A percentile compares a stretch with the other conserved stretches of the same genome.
phyloP scores from a whole-genome alignment of 2,329 filamentous ascomycete genomes.

The Ophiostoma sp. region DNA sequence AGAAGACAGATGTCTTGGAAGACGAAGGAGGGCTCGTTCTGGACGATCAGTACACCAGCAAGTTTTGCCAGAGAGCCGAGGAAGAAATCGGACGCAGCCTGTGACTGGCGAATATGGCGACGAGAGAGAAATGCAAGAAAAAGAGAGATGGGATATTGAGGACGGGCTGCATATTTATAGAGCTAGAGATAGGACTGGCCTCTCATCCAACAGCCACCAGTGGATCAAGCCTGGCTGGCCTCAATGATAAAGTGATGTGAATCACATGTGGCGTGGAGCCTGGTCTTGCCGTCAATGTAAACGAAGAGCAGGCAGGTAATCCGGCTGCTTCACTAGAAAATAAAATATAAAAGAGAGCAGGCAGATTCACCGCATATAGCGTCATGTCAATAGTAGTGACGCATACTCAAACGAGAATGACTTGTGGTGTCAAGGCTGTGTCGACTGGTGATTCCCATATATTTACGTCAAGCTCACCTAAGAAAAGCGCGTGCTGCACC shows the following conservation, averaged over 20 bases:
- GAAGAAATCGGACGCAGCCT: background rate
- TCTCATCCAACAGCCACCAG: background rate
- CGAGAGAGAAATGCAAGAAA: background rate
- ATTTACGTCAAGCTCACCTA: too few relatives aligned
- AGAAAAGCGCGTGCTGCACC: background rate
- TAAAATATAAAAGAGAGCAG: too few relatives aligned
- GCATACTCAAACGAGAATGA: background rate
- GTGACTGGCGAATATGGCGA: background rate
- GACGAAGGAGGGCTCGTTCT: background rate
- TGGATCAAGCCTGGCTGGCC: background rate
- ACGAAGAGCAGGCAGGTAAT: too few relatives aligned
- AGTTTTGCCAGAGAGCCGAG: background rate
- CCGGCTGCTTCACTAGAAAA: too few relatives aligned
- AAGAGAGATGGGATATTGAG: background rate
- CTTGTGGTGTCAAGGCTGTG: too few relatives aligned
- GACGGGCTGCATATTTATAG: background rate
- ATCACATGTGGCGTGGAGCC: too few relatives aligned
- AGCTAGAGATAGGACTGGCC: background rate
- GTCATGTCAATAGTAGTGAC: too few relatives aligned
- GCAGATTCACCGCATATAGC: too few relatives aligned
- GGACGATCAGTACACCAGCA: background rate
- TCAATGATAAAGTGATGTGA: too few relatives aligned
- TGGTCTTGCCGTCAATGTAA: too few relatives aligned
- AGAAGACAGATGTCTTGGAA: background rate
- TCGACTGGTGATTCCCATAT: too few relatives aligned